Percentiles rank a stretch among this genome's conserved stretches.
Conservation (phyloP, 2,329 filamentous ascomycete genomes). For the Ascochyta viciae-villosae region DNA sequence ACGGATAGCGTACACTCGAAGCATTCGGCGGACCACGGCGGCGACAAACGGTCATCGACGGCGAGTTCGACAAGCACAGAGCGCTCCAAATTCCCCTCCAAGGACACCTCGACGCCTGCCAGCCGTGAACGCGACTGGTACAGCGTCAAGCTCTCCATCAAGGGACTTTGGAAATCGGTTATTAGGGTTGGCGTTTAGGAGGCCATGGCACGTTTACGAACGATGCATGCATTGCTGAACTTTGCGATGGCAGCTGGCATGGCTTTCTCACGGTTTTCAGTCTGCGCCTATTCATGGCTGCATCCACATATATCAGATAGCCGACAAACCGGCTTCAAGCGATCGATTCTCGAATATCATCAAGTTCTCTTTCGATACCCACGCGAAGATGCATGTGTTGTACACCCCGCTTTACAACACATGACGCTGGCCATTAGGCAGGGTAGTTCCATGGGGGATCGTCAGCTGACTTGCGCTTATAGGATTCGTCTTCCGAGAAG, state of each 20-base stretch:
- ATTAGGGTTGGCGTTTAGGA: constrained; percentile 41
- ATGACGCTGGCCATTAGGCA: background rate
- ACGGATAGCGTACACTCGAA: constrained; percentile 38
- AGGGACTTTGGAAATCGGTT: constrained; percentile 43
- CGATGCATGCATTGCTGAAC: constrained; percentile 26
- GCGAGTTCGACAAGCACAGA: constrained; percentile 35
- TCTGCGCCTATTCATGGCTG: constrained; percentile 20
- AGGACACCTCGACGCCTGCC: constrained; percentile 23
- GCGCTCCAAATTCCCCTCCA: constrained; percentile 28
- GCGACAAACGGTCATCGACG: constrained; percentile 31
- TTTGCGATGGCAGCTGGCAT: constrained; percentile 18
- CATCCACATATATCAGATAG: constrained; percentile 22
- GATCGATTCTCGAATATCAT: constrained; percentile 19
- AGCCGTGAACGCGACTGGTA: constrained; percentile 44
- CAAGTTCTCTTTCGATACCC: constrained; percentile 6
- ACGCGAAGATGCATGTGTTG: background rate
- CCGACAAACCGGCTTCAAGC: constrained; percentile 21
- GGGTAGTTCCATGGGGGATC: background rate
- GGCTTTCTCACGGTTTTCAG: constrained; percentile 15
- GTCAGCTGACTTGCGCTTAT: constrained; percentile 12
- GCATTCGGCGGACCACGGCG: constrained; percentile 34
- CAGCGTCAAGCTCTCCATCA: constrained; percentile 40
- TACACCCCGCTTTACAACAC: background rate
- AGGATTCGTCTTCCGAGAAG: background rate
- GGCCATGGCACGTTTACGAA: constrained; percentile 33